phyloP scores from a whole-genome alignment of 305 asterid species.

The Fraxinus platypoda region DNA sequence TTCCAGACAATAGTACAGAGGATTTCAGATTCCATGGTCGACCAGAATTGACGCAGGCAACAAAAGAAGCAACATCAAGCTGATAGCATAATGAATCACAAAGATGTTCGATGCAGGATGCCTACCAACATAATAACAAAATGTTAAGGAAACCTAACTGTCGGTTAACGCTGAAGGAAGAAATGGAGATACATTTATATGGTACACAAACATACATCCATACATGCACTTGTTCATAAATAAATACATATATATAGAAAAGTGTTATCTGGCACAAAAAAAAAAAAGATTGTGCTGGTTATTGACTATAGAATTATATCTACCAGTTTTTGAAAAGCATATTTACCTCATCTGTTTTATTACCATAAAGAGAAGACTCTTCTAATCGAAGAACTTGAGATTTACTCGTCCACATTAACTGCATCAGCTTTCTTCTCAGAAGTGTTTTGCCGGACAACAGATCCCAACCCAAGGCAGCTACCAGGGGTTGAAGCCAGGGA shows the following conservation, averaged over 20 bases:
- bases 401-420: constrained; percentile 90
- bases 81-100: constrained; percentile 91
- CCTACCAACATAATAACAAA: constrained; percentile 55
- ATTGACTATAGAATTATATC: constrained; percentile 16
- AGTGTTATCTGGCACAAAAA: not conserved
- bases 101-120: constrained; percentile 79
- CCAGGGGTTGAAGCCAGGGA: constrained; percentile 95
- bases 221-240: constrained; percentile 17
- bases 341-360: constrained; percentile 73
- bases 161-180: constrained; percentile 7
- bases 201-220: constrained; percentile 20
- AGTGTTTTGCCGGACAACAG: constrained; percentile 83
- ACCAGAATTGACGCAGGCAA: constrained; percentile 89
- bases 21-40: constrained; percentile 86
- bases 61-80: constrained; percentile 96
- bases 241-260: not conserved
- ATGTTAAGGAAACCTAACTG: constrained; percentile 22
- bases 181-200: constrained; percentile 7
- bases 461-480: constrained; percentile 98
- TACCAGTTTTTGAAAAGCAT: not conserved
- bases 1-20: constrained; percentile 76
- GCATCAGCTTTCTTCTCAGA: constrained; percentile 80
- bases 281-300: constrained; percentile 3
- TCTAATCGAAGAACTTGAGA: constrained; percentile 84
- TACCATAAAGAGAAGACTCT: constrained; percentile 65